Evolutionary conservation across 2,329 filamentous ascomycete species (phyloP), one percentile per base, ranked within the genome.

Genomic region (Exophiala oligosperma): DNA sequence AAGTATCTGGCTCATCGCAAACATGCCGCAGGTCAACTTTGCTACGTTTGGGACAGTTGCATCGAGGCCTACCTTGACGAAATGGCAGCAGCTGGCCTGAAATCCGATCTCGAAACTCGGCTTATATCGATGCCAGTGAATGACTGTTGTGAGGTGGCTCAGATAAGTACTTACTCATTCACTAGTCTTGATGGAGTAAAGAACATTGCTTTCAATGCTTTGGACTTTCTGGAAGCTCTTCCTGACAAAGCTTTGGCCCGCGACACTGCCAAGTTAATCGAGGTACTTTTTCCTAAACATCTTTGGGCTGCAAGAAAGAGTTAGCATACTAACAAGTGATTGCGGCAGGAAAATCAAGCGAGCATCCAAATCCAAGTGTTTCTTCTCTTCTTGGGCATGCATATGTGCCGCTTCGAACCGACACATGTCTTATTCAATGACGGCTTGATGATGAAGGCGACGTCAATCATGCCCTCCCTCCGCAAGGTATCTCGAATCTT

Each of bases 341-440:
- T 17, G 17, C 17, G 17, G 17, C 26, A 53, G 50, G 14, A 53
- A 38, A 41, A 40, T 40, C 28, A 37, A 38, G 49, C 37, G 6
- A 29, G 49, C 49, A 24, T 24, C 26, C 40, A 21, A 14, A 12
- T 52, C 9, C 38, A 48, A 29, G 35, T 55, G 14, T 47, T 41
- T 47, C 41, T 51, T 32, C 40, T 23, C 17, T 28, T 52, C 32
- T 14, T 40, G 51, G 49, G 56, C 38, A 26, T 47, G 48, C 32
- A 56, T 21, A 35, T 60, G 9, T 43, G 7, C 11, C 44, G 44
- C n/a, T 60, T 60, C 48, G 24, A 49, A 23, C 37, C 57, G 38
- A 60, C 57, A 21, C 57, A 60, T 43, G 32, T 60, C 24, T 8
- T 60, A 37, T 60, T 60, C 57, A 60, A 60, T 24, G 57, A 60